Percentiles rank a stretch among this genome's conserved stretches.
Conservation (phyloP, 2,329 filamentous ascomycete genomes). For the Diaporthe ilicicola region DNA sequence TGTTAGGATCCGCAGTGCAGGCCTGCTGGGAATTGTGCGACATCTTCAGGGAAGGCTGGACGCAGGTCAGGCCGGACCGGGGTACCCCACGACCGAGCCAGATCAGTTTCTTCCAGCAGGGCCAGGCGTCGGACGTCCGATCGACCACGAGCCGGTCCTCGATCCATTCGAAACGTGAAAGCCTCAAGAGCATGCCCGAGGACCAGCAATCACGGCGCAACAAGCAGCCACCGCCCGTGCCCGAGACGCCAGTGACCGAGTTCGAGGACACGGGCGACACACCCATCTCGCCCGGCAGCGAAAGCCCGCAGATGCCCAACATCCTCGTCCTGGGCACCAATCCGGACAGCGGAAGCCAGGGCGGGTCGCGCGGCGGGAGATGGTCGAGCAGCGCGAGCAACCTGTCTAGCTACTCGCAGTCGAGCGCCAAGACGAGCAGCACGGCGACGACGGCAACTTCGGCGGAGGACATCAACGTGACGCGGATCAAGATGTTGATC, state of each 20-base stretch:
- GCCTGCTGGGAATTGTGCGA: constrained; percentile 96
- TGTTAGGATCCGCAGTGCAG: constrained; percentile 87
- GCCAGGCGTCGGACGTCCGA: constrained; percentile 48
- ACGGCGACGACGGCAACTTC: constrained; percentile 76
- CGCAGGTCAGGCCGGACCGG: constrained; percentile 84
- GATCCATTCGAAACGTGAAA: constrained; percentile 61
- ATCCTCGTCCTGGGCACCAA: constrained; percentile 85
- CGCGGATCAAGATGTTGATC: constrained; percentile 80
- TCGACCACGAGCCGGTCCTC: constrained; percentile 57
- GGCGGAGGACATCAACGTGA: constrained; percentile 79
- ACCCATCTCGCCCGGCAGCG: constrained; percentile 81
- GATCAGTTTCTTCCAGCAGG: constrained; percentile 70
- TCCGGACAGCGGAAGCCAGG: constrained; percentile 54
- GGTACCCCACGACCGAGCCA: constrained; percentile 86
- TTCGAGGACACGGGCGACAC: constrained; percentile 96
- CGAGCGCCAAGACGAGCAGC: constrained; percentile 70
- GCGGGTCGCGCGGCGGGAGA: constrained; percentile 62
- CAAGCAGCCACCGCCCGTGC: constrained; percentile 60
- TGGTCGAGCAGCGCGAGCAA: constrained; percentile 87
- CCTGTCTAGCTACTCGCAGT: constrained; percentile 81
- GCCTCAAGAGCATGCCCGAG: constrained; percentile 57
- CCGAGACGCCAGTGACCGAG: constrained; percentile 93
- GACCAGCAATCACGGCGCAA: constrained; percentile 50
- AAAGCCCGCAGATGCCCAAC: constrained; percentile 79
- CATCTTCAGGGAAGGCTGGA: constrained; percentile 92